Percentiles rank a stretch among this genome's conserved stretches.
Evolutionary conservation across 306 rosid species (phyloP).

Genomic region (apple (Malus domestica)): ASM211411v1 NC_041797.1:33032001-33032500

Average conservation of each 20-base stretch:
- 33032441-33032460: too few relatives aligned
- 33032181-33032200: slow-evolving; percentile 87
- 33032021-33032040: background rate
- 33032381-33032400: too few relatives aligned
- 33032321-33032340: slow-evolving; percentile 79
- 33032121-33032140: slow-evolving; percentile 22
- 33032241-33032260: background rate
- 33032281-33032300: slow-evolving; percentile 2
- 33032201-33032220: slow-evolving; percentile 2
- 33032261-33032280: slow-evolving; percentile 3
- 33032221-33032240: background rate
- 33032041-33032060: background rate
- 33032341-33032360: slow-evolving; percentile 33
- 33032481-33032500: too few relatives aligned
- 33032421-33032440: too few relatives aligned
- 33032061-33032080: slow-evolving; percentile 34
- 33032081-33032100: slow-evolving; percentile 90
- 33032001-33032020: background rate
- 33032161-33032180: slow-evolving; percentile 71
- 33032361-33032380: too few relatives aligned
- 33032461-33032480: too few relatives aligned
- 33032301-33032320: slow-evolving; percentile 95
- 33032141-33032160: slow-evolving; percentile 28
- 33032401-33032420: too few relatives aligned
- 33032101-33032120: slow-evolving; percentile 41